Percentiles rank a stretch among this genome's conserved stretches.
phyloP scores from a whole-genome alignment of 257 asterid genomes.

The Fraxinus pennsylvanica region DNA sequence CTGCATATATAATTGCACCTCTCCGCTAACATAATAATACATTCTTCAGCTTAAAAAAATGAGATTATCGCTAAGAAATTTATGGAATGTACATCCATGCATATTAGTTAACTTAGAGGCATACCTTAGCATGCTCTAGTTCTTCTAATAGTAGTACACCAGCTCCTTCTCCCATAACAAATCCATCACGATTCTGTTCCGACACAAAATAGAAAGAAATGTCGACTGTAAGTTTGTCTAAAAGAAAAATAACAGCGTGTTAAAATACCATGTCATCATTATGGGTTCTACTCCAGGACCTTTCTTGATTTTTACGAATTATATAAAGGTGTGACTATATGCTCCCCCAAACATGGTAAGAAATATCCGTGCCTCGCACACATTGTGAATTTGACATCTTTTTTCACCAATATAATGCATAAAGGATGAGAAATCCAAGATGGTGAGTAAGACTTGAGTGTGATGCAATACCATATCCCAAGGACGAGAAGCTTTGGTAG shows the following conservation, averaged over 20 bases:
- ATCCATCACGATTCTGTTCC: slow-evolving; percentile 47
- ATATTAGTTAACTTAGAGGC: background rate
- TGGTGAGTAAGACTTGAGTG: background rate
- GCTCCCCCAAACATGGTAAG: too few relatives aligned
- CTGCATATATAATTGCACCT: slow-evolving; percentile 54
- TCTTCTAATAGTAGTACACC: slow-evolving; percentile 56
- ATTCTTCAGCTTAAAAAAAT: background rate
- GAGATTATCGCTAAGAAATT: background rate
- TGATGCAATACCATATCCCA: slow-evolving; percentile 41
- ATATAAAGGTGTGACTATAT: too few relatives aligned
- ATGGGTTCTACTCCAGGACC: background rate
- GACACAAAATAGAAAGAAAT: background rate
- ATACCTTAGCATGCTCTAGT: slow-evolving; percentile 50
- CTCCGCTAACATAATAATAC: slow-evolving; percentile 32
- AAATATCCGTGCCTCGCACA: too few relatives aligned
- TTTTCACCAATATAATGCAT: too few relatives aligned
- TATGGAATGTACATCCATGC: background rate
- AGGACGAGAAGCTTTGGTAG: slow-evolving; percentile 50
- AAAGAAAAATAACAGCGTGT: background rate
- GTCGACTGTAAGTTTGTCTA: background rate
- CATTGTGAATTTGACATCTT: too few relatives aligned
- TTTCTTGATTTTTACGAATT: too few relatives aligned
- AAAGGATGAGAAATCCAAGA: background rate
- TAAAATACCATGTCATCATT: background rate
- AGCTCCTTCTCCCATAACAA: slow-evolving; percentile 60